Evolutionary conservation across 305 asterid species (phyloP).

Genomic region (Fraxinus sp.): DNA sequence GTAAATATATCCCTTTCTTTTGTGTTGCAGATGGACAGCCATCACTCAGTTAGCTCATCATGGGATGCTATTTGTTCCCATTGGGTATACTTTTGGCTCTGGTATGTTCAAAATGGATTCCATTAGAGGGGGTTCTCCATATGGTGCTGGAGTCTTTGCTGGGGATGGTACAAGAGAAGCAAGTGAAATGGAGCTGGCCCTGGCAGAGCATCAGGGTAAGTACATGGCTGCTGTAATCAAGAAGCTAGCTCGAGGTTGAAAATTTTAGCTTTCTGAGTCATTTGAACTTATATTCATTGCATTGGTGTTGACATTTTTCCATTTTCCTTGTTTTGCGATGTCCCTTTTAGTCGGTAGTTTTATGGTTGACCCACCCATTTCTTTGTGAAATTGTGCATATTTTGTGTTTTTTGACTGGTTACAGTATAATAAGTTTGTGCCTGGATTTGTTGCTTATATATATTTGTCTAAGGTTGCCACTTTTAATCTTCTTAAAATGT

Average conservation of each 20-base stretch:
- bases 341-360: neutral
- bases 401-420: neutral
- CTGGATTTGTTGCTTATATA: neutral
- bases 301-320: neutral
- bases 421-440: neutral
- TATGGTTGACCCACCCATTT: neutral
- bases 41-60: slow-evolving; percentile 86
- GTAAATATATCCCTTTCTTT: neutral
- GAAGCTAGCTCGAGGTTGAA: slow-evolving; percentile 47
- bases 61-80: slow-evolving; percentile 87
- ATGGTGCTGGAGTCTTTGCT: slow-evolving; percentile 87
- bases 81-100: slow-evolving; percentile 74
- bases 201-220: slow-evolving; percentile 90
- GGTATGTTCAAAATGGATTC: slow-evolving; percentile 87
- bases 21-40: slow-evolving; percentile 69
- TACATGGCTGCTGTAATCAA: slow-evolving; percentile 77
- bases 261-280: neutral
- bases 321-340: neutral
- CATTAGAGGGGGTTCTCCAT: slow-evolving; percentile 74
- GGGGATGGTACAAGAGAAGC: slow-evolving; percentile 81
- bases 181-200: slow-evolving; percentile 67
- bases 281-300: neutral
- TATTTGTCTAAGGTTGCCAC: neutral
- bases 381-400: neutral
- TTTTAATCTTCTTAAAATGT: neutral